phyloP scores from a whole-genome alignment of 768 basidiomycete species.

The Ramaria sp. region DNA sequence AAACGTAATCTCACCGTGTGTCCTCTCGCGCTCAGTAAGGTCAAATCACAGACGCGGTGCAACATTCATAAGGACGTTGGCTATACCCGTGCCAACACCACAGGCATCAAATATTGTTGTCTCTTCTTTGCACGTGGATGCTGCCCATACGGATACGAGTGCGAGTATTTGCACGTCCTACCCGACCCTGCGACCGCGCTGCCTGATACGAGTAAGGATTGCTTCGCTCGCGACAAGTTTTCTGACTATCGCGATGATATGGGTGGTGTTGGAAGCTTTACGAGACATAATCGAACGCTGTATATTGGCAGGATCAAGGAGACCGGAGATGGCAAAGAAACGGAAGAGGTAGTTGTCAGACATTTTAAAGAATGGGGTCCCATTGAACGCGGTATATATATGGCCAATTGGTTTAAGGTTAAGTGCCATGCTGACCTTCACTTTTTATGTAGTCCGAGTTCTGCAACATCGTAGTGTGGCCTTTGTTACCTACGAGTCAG shows the following conservation, averaged over 20 bases:
- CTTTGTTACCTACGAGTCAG: conserved; percentile 89
- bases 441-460: conserved; percentile 53
- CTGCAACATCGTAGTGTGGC: conserved; percentile 92
- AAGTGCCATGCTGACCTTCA: conserved; percentile 11
- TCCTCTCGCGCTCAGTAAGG: conserved; percentile 47
- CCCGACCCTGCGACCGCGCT: conserved; percentile 59
- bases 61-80: conserved; percentile 82
- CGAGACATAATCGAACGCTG: conserved; percentile 84
- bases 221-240: conserved; percentile 95
- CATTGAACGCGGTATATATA: conserved; percentile 74
- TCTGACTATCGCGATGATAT: conserved; percentile 97
- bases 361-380: conserved; percentile 97
- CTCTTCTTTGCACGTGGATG: conserved; percentile 94
- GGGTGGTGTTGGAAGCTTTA: conserved; percentile 98
- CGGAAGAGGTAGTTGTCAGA: conserved; percentile 79
- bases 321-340: conserved; percentile 78
- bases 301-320: conserved; percentile 94
- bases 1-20: conserved; percentile 2
- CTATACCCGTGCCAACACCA: conserved; percentile 89
- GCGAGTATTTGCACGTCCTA: conserved; percentile 87
- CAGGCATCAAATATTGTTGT: conserved; percentile 86
- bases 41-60: conserved; percentile 89
- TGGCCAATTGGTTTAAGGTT: conserved; percentile 16
- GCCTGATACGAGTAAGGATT: conserved; percentile 91
- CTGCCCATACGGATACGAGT: conserved; percentile 97